These are phyloP conservation scores for Cupressus sempervirens DNA, from an alignment of 75 land plant species.

Conservation along the genomic window DNA sequence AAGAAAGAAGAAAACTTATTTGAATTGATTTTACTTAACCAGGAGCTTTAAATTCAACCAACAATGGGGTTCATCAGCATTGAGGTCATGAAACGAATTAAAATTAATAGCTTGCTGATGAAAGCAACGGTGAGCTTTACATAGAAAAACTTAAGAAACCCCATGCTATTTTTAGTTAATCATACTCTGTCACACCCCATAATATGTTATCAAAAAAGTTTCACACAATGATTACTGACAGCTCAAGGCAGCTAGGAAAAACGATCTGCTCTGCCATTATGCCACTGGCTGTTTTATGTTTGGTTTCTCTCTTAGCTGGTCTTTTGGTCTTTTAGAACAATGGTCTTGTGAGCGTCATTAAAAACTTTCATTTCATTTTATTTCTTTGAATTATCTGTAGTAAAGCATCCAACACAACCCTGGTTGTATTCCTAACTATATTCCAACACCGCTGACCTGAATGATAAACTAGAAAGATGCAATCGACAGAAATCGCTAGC, in stretches of 20 bases:
- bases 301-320: too few species aligned
- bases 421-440: not conserved
- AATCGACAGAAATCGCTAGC: too few species aligned
- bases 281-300: not conserved
- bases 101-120: not conserved
- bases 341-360: too few species aligned
- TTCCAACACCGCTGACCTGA: not conserved
- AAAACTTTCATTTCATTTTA: too few species aligned
- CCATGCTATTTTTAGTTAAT: not conserved
- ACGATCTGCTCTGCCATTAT: not conserved
- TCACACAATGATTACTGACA: not conserved
- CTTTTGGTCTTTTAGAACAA: too few species aligned
- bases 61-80: not conserved
- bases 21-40: not conserved
- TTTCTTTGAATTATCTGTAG: too few species aligned
- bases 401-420: not conserved
- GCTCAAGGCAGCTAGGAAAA: not conserved
- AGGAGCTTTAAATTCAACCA: not conserved
- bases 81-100: not conserved
- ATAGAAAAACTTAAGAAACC: not conserved
- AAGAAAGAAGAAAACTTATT: not conserved
- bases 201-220: not conserved
- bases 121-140: not conserved
- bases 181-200: not conserved
- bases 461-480: not conserved